phyloP scores from a whole-genome alignment of 148 eudicot genomes.

The Rhododendron williamsianum region DNA sequence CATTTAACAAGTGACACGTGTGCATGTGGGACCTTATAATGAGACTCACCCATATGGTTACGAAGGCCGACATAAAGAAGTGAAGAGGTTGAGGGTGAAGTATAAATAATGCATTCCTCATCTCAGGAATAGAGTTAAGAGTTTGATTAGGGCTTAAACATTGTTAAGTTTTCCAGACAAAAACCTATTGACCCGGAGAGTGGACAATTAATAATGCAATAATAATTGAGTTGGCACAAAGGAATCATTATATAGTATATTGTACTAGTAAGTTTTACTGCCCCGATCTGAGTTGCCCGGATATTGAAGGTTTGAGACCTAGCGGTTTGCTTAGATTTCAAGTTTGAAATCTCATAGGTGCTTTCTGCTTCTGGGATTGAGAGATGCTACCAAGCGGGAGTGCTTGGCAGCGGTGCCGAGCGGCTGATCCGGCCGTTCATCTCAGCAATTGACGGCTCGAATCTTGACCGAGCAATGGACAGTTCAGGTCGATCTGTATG shows the following conservation, averaged over 20 bases:
- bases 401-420: too few relatives aligned
- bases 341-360: background rate
- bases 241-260: background rate
- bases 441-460: too few relatives aligned
- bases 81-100: background rate
- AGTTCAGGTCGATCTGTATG: too few relatives aligned
- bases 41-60: background rate
- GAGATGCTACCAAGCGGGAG: too few relatives aligned
- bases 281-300: background rate
- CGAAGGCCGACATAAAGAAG: background rate
- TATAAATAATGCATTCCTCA: background rate
- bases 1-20: background rate
- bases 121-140: background rate
- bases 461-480: too few relatives aligned
- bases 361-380: too few relatives aligned
- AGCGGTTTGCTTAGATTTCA: background rate
- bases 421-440: too few relatives aligned
- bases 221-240: conserved; percentile 4
- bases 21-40: background rate
- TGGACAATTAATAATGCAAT: conserved; percentile 21
- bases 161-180: conserved; percentile 21
- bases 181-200: conserved; percentile 22
- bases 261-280: background rate
- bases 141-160: background rate
- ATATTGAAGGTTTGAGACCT: background rate